These are phyloP conservation scores for Cystobasidium pallidum DNA, from an alignment of 1,284 basidiomycete species.

Conservation along the genomic window DNA sequence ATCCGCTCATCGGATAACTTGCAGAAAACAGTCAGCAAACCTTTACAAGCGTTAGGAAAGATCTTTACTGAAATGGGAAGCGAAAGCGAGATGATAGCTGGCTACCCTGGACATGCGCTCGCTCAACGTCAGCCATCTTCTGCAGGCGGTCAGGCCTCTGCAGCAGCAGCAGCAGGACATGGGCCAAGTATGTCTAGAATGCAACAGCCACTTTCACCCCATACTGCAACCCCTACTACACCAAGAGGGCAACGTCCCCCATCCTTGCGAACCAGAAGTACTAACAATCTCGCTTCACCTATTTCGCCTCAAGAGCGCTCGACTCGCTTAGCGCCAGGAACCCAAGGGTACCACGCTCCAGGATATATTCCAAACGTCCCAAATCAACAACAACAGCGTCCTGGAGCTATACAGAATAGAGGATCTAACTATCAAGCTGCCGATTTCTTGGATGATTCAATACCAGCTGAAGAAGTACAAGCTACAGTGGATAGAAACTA, in stretches of 20 bases:
- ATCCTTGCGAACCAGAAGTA: neutral
- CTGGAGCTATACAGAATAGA: constrained; percentile 1
- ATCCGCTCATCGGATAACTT: constrained; percentile 77
- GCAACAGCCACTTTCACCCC: constrained; percentile 5
- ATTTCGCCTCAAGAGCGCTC: constrained; percentile 13
- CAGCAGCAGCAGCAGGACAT: neutral
- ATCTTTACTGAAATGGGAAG: constrained; percentile 69
- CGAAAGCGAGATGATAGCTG: constrained; percentile 51
- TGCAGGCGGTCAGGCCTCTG: neutral
- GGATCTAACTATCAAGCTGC: constrained; percentile 61
- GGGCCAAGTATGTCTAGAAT: neutral
- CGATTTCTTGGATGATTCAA: constrained; percentile 63
- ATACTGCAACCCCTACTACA: constrained; percentile 21
- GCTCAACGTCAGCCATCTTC: constrained; percentile 6
- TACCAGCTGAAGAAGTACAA: constrained; percentile 61
- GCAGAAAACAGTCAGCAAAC: constrained; percentile 73
- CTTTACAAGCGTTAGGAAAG: constrained; percentile 79
- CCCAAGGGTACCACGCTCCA: constrained; percentile 22
- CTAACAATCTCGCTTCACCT: constrained; percentile 23
- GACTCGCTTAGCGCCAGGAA: constrained; percentile 6
- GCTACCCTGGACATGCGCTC: constrained; percentile 45
- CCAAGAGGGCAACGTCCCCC: constrained; percentile 17
- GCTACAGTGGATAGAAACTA: constrained; percentile 77
- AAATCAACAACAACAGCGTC: constrained; percentile 39
- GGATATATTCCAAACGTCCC: constrained; percentile 38